Conservation (phyloP, 305 asterid genomes). For the Fraxinus dipetala region DNA sequence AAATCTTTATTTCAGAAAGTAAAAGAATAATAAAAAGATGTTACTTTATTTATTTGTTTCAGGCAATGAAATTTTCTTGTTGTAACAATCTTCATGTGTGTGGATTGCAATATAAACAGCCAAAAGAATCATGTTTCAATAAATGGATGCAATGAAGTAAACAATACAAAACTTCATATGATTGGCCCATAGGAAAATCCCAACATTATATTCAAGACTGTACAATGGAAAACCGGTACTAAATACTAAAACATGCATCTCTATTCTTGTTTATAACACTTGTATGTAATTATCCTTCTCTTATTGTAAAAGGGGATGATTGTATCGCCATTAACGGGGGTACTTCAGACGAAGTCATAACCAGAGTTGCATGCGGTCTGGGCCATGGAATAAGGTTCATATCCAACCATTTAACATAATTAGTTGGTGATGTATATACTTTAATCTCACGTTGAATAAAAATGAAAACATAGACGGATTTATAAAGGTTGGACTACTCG, state of each 20-base stretch:
- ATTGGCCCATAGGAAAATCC: conserved; percentile 42
- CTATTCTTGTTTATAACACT: background rate
- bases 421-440: too few species aligned
- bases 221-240: conserved; percentile 29
- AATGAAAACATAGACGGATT: too few species aligned
- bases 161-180: background rate
- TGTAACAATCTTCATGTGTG: background rate
- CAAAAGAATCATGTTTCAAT: background rate
- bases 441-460: too few species aligned
- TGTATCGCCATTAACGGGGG: conserved; percentile 49
- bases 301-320: conserved; percentile 39
- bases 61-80: background rate
- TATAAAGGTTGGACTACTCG: too few species aligned
- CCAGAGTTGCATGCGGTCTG: conserved; percentile 46
- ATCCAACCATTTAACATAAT: background rate
- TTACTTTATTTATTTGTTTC: conserved; percentile 17
- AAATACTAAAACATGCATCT: background rate
- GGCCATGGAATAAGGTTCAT: conserved; percentile 56
- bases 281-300: background rate
- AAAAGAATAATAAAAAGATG: too few species aligned
- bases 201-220: conserved; percentile 37
- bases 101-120: background rate
- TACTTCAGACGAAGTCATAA: conserved; percentile 29
- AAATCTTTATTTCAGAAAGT: background rate
- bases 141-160: background rate